phyloP scores from a whole-genome alignment of 768 basidiomycete species.

The Collybia sordida region DNA sequence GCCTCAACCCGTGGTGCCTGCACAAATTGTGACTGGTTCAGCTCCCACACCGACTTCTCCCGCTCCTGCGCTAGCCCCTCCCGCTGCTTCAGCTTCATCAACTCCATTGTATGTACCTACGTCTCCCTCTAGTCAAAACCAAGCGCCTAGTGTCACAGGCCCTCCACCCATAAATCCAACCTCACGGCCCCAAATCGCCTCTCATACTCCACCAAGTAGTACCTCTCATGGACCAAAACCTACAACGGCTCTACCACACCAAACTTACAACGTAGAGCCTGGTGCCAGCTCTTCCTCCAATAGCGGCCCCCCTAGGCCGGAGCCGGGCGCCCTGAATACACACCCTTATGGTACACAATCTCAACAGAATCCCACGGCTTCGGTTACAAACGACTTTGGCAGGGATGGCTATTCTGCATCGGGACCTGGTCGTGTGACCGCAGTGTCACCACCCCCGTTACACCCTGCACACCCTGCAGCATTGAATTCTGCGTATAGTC shows the following conservation, averaged over 20 bases:
- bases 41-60: not conserved
- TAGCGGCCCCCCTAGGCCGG: not conserved
- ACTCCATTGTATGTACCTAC: constrained; percentile 1
- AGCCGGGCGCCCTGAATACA: not conserved
- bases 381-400: constrained; percentile 37
- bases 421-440: constrained; percentile 2
- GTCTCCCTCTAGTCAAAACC: constrained; percentile 1
- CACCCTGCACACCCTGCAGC: constrained; percentile 31
- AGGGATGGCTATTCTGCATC: constrained; percentile 31
- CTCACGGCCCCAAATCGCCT: constrained; percentile 13
- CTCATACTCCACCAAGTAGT: not conserved
- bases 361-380: constrained; percentile 24
- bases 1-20: constrained; percentile 5
- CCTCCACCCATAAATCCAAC: constrained; percentile 5
- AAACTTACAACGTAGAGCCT: not conserved
- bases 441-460: constrained; percentile 30
- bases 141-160: constrained; percentile 1
- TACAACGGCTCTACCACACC: constrained; percentile 6
- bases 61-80: not conserved
- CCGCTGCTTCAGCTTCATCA: constrained; percentile 1
- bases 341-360: not conserved
- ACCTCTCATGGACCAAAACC: too few relatives aligned
- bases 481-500: not conserved
- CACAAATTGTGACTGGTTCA: constrained; percentile 8
- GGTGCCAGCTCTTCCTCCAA: not conserved